Conservation (phyloP, 1,284 basidiomycete species). For the Fomitopsis schrenkii region DNA sequence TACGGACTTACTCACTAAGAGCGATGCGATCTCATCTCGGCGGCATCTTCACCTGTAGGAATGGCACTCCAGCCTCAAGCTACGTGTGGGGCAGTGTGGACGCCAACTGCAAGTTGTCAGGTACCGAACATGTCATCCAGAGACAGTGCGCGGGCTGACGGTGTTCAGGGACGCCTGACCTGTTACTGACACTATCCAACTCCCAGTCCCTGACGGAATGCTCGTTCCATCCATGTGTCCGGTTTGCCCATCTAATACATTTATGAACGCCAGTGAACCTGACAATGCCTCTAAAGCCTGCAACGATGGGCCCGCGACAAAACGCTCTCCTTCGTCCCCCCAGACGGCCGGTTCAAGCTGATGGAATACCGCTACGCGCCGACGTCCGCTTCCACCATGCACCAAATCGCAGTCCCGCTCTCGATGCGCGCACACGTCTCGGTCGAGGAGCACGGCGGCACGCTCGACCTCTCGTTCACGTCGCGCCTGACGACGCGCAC, state of each 20-base stretch:
- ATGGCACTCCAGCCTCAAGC: constrained; percentile 70
- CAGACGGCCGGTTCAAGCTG: constrained; percentile 87
- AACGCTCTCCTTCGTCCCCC: constrained; percentile 88
- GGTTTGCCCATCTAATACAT: constrained; percentile 43
- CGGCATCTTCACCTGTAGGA: constrained; percentile 37
- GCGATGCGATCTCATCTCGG: not conserved
- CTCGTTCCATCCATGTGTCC: constrained; percentile 88
- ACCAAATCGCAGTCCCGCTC: constrained; percentile 62
- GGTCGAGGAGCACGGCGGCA: constrained; percentile 60
- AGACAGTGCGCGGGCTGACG: too few species aligned
- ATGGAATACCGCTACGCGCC: constrained; percentile 75
- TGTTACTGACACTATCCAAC: constrained; percentile 79
- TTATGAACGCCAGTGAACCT: not conserved
- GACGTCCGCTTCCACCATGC: constrained; percentile 30
- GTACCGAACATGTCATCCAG: constrained; percentile 30
- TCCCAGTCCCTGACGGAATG: constrained; percentile 72
- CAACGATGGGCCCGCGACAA: constrained; percentile 80
- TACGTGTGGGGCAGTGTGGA: constrained; percentile 80
- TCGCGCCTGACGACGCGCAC: constrained; percentile 62
- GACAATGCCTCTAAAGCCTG: constrained; percentile 42
- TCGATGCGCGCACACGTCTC: constrained; percentile 57
- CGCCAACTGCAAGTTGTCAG: constrained; percentile 79
- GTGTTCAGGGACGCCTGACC: constrained; percentile 77
- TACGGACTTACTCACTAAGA: constrained; percentile 22
- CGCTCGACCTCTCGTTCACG: constrained; percentile 67